phyloP scores from a whole-genome alignment of 306 rosid genomes.

The Casuarina cunninghamiana region DNA sequence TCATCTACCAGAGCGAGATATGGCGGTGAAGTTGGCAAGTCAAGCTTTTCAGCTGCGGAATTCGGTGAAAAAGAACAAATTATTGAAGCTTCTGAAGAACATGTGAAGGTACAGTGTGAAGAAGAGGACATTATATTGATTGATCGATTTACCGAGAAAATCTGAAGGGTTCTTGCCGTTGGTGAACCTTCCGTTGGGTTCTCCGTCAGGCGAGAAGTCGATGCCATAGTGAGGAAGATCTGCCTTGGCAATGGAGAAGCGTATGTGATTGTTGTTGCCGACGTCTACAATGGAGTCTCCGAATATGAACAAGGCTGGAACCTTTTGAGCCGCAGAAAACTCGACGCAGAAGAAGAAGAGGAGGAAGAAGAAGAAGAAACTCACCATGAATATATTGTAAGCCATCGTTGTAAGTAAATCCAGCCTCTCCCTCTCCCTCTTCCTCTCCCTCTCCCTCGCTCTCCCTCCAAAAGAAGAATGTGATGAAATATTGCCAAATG shows the following conservation, averaged over 20 bases:
- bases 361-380: slow-evolving; percentile 21
- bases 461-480: no score
- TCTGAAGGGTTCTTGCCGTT: slow-evolving; percentile 7
- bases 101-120: slow-evolving; percentile 2
- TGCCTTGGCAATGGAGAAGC: slow-evolving; percentile 36
- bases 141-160: not conserved
- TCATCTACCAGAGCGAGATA: slow-evolving; percentile 51
- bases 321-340: slow-evolving; percentile 43
- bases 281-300: slow-evolving; percentile 83
- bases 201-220: not conserved
- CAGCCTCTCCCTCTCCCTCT: not conserved
- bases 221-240: slow-evolving; percentile 2
- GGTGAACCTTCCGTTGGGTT: not conserved
- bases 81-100: not conserved
- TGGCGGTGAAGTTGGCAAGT: slow-evolving; percentile 70
- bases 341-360: slow-evolving; percentile 14
- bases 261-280: slow-evolving; percentile 72
- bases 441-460: not conserved
- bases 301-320: slow-evolving; percentile 65
- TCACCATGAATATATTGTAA: not conserved
- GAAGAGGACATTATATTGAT: not conserved
- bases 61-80: not conserved
- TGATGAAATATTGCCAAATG: no score
- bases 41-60: slow-evolving; percentile 66
- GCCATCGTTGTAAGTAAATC: not conserved